Percentiles rank a stretch among this genome's conserved stretches.
Conservation (phyloP, 495 filamentous ascomycete genomes). For the Aspergillus affinis region DNA sequence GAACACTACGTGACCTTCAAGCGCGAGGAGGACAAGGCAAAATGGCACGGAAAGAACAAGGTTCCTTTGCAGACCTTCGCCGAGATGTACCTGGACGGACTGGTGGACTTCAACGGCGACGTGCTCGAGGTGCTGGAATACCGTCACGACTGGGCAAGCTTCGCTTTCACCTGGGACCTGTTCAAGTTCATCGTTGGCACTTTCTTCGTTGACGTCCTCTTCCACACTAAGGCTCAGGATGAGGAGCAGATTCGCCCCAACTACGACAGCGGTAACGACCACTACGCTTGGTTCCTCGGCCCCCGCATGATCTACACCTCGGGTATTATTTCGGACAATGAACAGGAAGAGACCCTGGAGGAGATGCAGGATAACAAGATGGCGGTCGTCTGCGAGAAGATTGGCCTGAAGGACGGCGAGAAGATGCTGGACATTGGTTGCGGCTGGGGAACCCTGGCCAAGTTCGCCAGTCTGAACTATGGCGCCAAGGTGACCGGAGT, state of each 20-base stretch:
- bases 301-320: constrained; percentile 91
- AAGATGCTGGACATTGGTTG: constrained; percentile 79
- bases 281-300: constrained; percentile 87
- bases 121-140: constrained; percentile 76
- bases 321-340: constrained; percentile 75
- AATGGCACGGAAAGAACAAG: constrained; percentile 74
- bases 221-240: constrained; percentile 78
- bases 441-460: constrained; percentile 83
- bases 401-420: constrained; percentile 69
- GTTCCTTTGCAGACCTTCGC: constrained; percentile 86
- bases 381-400: constrained; percentile 82
- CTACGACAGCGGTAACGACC: constrained; percentile 86
- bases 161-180: constrained; percentile 69
- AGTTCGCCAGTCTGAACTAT: constrained; percentile 76
- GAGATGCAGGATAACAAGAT: constrained; percentile 90
- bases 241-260: constrained; percentile 86
- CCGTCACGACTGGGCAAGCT: constrained; percentile 85
- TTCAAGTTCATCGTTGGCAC: constrained; percentile 71
- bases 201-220: constrained; percentile 73
- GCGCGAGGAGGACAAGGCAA: constrained; percentile 65
- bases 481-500: constrained; percentile 75
- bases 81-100: constrained; percentile 85
- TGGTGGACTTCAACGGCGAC: constrained; percentile 86
- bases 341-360: constrained; percentile 75
- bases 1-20: constrained; percentile 86